A percentile compares a stretch with the other conserved stretches of the same genome.
Evolutionary conservation across 305 asterid species (phyloP).

Genomic region (Stenogyne calaminthoides): DNA sequence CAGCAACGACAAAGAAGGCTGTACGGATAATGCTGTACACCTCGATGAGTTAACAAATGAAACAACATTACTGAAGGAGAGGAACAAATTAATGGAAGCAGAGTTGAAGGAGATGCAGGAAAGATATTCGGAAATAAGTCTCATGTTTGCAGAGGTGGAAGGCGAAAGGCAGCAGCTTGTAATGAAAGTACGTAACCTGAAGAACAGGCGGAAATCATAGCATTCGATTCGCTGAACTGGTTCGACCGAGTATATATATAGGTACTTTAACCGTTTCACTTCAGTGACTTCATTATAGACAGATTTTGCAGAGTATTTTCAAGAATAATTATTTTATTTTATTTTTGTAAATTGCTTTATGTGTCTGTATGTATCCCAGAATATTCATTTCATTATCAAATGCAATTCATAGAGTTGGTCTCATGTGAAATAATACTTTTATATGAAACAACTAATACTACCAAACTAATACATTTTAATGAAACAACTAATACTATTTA

Average conservation of each 20-base stretch:
- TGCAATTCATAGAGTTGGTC: slow-evolving; percentile 21
- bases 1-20: slow-evolving; percentile 33
- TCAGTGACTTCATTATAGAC: slow-evolving; percentile 21
- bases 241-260: slow-evolving; percentile 20
- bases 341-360: slow-evolving; percentile 36
- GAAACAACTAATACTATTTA: too few species aligned
- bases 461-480: too few species aligned
- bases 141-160: slow-evolving; percentile 96
- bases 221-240: not conserved
- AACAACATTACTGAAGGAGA: slow-evolving; percentile 54
- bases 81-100: slow-evolving; percentile 62
- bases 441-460: too few species aligned
- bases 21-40: not conserved
- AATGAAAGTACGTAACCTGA: slow-evolving; percentile 78
- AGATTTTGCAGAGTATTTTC: slow-evolving; percentile 41
- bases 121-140: slow-evolving; percentile 92
- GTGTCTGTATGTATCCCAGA: slow-evolving; percentile 26
- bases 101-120: slow-evolving; percentile 94
- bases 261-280: slow-evolving; percentile 29
- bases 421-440: too few species aligned
- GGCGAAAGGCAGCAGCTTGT: slow-evolving; percentile 96
- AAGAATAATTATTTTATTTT: slow-evolving; percentile 26
- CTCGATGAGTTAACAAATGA: slow-evolving; percentile 41
- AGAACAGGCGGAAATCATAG: slow-evolving; percentile 53
- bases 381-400: slow-evolving; percentile 29